Evolutionary conservation across 768 basidiomycete genomes (phyloP), one percentile per base, ranked within the genome.

Genomic region (Rickenella mellea): DNA sequence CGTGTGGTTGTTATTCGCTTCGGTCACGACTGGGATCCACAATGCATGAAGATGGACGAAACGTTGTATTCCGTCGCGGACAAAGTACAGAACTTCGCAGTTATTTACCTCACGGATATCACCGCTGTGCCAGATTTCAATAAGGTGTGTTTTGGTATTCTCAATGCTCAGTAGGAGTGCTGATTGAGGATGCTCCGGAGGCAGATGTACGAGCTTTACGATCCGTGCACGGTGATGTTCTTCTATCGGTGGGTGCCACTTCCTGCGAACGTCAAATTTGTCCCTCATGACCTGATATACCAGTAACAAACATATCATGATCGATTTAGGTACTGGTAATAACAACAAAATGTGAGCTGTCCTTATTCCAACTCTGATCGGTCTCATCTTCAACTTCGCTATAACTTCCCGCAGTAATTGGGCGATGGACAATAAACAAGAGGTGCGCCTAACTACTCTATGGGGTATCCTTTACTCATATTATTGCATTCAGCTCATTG

Each of bases 21-120:
- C 57, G 94, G 93, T 0, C 87, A 91, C 56, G 92, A 93, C 60
- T 84, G 82, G 80, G 89, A 98, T 59, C 65, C 73, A 0, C 83
- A 96, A 50, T 98, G 94, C 66, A 97, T 98, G 96, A 85, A 82
- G 14, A 96, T 98, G 92, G 96, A 98, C 67, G 94, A 98, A 62
- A 94, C 91, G 1, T 76, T 97, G 8, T 86, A 91, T 60, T 70
- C 77, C 1, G 84, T 96, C 31, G 84, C 86, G 1, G 96, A 97
- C 65, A 93, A 90, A 61, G 91, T 98, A 4, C 92, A 97, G 69
- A 98, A 99, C 66, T 97, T 94, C 62, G 92, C 93, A 6, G 91
- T 98, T 53, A 90, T 98, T 50, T 98, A 97, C 57, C 69, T 96
- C 10, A 79, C 81, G 17, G 94, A 99, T 59, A 97, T 96, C 55